Base-by-base conservation (phyloP, 2,329 filamentous ascomycete genomes). In the Colletotrichum noveboracense region DNA sequence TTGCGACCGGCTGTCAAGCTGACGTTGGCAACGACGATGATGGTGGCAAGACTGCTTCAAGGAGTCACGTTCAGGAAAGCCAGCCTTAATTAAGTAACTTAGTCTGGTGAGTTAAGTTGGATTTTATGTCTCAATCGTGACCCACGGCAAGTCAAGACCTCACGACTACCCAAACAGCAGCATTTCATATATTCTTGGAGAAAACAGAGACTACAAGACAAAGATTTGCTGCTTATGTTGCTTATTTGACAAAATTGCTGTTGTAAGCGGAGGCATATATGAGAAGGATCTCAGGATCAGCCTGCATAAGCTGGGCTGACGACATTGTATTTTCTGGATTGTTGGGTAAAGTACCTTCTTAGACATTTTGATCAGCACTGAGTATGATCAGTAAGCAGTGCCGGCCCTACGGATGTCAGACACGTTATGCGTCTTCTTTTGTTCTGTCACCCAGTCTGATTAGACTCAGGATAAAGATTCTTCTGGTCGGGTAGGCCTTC, bases 391-490 rank as follows among this genome's bases (percentile, higher is more conserved):
- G n/a, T 1, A 52, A 13, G n/a, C n/a, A 52, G 2, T 13, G 4
- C n/a, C 2, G 13, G 43, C n/a, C 10, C 1, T 52, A 4, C n/a
- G 0, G 3, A 21, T 7, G 7, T 12, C 1, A 6, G n/a, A 43
- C 4, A 43, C 8, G 18, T 6, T 3, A n/a, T 43, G 8, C 5
- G 4, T n/a, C 6, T n/a, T 3, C 12, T n/a, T 0, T 48, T 12
- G 1, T 7, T 21, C 1, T 7, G 4, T 5, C 6, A 2, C 4
- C 2, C n/a, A 7, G n/a, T 52, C 3, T 1, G n/a, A 13, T 52
- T 3, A 52, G 43, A 21, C 6, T 13, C 43, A 0, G 3, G 0
- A 10, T 10, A 21, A 0, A 21, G 6, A 21, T 7, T 4, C n/a
- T 52, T 21, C 10, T 0, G 0, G 7, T 0, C n/a, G 10, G 10